Base-by-base conservation (phyloP, 306 rosid genomes). In the Begonia masoniana region DNA sequence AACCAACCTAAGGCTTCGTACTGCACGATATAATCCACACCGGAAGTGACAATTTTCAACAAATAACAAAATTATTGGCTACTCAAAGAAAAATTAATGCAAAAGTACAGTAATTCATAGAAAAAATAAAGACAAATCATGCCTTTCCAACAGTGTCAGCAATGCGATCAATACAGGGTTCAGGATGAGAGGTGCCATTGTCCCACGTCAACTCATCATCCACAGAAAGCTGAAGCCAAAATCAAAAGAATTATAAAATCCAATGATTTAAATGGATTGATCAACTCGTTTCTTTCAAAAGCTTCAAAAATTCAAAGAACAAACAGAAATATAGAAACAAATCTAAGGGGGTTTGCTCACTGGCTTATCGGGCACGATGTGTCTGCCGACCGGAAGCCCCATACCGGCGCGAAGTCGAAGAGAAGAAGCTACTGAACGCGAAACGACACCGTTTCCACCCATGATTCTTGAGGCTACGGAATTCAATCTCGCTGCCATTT, bases 1-100 rank as follows among this genome's bases (percentile, higher is more conserved):
- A 91, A 75, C 99, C 99, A 92, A 9, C 81, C 96, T 77, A 92
- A 76, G 58, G 99, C 99, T 74, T 86, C 95, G 61, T 86, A 92
- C 96, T 86, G 66, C 9, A 67, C 41, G 50, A 31, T 50, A 64
- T 19, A 31, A 31, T 31, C 39, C 39, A 31, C 39, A 31, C 39
- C 39, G 39, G 8, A 31, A 31, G 39, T 31, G 39, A 31, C 9
- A 31, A 31, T 31, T 6, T 31, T 6, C 39, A 31, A 6, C 39
- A 31, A 31, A 31, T 31, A 31, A 31, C 39, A 31, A 31, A 21
- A 21, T 2, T 21, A 21, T 21, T 31, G 39, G 39, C 9, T 7
- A 5, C 39, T 3, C 7, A 31, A 31, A 31, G 9, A 31, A 31
- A 0, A 31, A 31, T 31, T 31, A 31, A 4, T 5, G 9, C 7